Evolutionary conservation across 2,329 filamentous ascomycete genomes (phyloP).

Genomic region (Grosmannia penicillata): DNA sequence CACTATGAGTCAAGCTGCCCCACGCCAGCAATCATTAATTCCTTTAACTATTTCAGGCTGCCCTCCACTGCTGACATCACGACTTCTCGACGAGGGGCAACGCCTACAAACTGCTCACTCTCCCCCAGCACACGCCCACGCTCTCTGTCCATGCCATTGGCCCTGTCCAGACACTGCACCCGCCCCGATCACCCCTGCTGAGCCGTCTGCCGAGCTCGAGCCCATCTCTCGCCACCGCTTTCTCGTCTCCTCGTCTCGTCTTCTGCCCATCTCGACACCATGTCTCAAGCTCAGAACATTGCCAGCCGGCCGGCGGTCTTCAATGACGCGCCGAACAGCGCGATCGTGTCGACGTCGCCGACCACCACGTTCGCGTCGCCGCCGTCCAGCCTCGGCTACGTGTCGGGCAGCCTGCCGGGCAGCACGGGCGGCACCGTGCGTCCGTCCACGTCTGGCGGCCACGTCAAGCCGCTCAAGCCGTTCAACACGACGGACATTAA

Average conservation of each 20-base stretch:
- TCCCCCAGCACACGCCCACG: not conserved
- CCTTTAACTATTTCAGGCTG: no score
- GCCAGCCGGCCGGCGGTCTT: constrained; percentile 32
- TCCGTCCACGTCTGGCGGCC: constrained; percentile 20
- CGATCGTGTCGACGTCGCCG: constrained; percentile 62
- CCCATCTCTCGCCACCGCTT: no score
- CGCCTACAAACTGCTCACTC: not conserved
- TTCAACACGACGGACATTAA: constrained; percentile 95
- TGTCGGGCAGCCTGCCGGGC: constrained; percentile 9
- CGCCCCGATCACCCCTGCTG: no score
- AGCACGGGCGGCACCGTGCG: constrained; percentile 16
- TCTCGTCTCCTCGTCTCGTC: not conserved
- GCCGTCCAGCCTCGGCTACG: constrained; percentile 39
- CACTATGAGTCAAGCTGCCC: no score
- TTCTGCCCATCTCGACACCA: constrained; percentile 1
- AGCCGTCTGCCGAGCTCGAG: no score
- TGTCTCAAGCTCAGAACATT: constrained; percentile 12
- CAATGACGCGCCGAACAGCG: constrained; percentile 21
- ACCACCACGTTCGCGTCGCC: constrained; percentile 61
- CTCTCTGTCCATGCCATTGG: no score
- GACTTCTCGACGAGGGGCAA: not conserved
- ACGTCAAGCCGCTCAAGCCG: constrained; percentile 72
- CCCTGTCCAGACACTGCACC: no score
- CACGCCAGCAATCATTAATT: no score
- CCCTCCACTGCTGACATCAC: constrained; percentile 6